Evolutionary conservation across 495 filamentous ascomycete species (phyloP), one percentile per base, ranked within the genome.

Genomic region (Penicillium robsamsonii): DNA sequence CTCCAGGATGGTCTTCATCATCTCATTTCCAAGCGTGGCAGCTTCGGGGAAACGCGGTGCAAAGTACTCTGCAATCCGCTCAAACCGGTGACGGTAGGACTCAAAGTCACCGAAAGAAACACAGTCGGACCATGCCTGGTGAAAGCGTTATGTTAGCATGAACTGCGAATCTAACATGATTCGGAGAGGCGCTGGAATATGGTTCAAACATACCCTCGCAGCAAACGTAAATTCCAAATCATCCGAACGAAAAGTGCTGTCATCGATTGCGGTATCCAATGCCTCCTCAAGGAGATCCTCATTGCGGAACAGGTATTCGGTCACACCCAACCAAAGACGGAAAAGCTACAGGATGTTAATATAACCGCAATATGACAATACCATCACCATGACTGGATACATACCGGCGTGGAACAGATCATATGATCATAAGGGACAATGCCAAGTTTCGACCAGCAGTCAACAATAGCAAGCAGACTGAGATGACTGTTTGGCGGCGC

Each of bases 341-440:
- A 97, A 98, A n/a, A 96, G 81, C 84, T 89, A 43, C 51, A 59
- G 22, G 17, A 44, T 12, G 53, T 70, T 54, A 68, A 58, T 22
- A 47, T 49, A 25, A 27, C n/a, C 24, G 41, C 50, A 13, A 38
- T 20, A 22, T 25, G 11, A 22, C 3, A 9, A 54, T n/a, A 37
- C 4, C 12, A 25, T 43, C 13, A 29, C 7, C 12, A 45, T 50
- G 15, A 40, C 45, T 40, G 13, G 45, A 17, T 18, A 75, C 81
- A 70, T 69, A 88, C 86, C 50, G 94, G 94, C 13, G 94, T 98
- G 12, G 90, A 96, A 75, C 94, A 98, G 61, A 98, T 96, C 91
- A 97, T 97, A 76, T 98, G 94, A 71, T 97, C 92, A 70, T 97
- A 98, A 1, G 94, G 94, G 31, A 94, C 88, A 59, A 96, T 98